phyloP scores from a whole-genome alignment of 352 stramenopile species.

The Phytophthora agathidicida region DNA sequence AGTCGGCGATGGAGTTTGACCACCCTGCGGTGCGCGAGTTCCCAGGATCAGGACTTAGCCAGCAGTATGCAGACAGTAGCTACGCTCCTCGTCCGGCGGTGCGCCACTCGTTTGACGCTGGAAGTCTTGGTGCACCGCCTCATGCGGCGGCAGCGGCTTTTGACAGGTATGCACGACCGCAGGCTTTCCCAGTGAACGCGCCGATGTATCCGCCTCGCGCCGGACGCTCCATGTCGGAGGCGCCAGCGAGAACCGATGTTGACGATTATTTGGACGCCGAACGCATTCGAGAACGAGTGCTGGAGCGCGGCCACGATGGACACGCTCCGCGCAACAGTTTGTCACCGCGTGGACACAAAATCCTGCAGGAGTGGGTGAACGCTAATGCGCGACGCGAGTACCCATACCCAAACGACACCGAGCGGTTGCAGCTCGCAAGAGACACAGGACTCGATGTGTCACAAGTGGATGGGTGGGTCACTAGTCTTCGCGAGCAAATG shows the following conservation, averaged over 20 bases:
- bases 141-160: conserved; percentile 26
- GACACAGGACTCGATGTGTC: conserved; percentile 79
- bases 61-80: conserved; percentile 36
- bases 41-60: conserved; percentile 29
- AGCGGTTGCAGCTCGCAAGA: conserved; percentile 77
- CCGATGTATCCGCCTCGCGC: conserved; percentile 48
- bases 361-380: conserved; percentile 83
- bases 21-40: conserved; percentile 54
- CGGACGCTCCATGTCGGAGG: conserved; percentile 75
- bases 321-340: conserved; percentile 51
- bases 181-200: conserved; percentile 28
- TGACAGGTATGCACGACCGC: conserved; percentile 37
- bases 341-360: conserved; percentile 74
- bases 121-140: conserved; percentile 50
- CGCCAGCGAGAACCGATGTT: conserved; percentile 44
- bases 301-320: conserved; percentile 47
- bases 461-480: conserved; percentile 88
- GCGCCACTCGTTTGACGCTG: conserved; percentile 75
- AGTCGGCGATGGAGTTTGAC: conserved; percentile 77
- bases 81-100: conserved; percentile 53
- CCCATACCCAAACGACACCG: conserved; percentile 62
- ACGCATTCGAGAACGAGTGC: conserved; percentile 67
- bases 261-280: conserved; percentile 76
- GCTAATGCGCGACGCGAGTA: conserved; percentile 66
- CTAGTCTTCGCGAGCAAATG: conserved; percentile 75